These are phyloP conservation scores for Alternaria novae-zelandiae DNA, from an alignment of 2,329 filamentous ascomycete genomes.

Conservation along the genomic window DNA sequence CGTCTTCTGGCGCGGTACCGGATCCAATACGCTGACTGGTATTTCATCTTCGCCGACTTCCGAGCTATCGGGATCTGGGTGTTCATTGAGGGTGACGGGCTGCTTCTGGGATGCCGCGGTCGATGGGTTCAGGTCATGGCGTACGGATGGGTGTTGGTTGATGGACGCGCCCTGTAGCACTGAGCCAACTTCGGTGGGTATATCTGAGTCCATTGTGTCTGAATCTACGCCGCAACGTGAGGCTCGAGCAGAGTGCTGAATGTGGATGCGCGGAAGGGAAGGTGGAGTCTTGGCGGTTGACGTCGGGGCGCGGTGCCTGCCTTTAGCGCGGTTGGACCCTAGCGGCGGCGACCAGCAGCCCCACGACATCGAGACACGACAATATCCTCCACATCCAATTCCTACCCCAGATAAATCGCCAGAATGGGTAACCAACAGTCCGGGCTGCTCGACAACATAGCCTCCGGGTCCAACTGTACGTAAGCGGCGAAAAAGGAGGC, in stretches of 20 bases:
- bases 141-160: constrained; percentile 71
- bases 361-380: constrained; percentile 28
- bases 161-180: constrained; percentile 83
- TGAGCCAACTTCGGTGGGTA: constrained; percentile 73
- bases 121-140: constrained; percentile 80
- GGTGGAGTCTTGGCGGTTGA: constrained; percentile 32
- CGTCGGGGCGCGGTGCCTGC: constrained; percentile 25
- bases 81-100: constrained; percentile 58
- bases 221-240: not conserved
- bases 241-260: not conserved
- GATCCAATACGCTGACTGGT: constrained; percentile 68
- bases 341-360: constrained; percentile 19
- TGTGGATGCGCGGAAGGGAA: constrained; percentile 16
- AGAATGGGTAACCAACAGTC: constrained; percentile 63
- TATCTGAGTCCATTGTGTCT: constrained; percentile 60
- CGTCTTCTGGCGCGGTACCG: constrained; percentile 58
- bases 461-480: constrained; percentile 94
- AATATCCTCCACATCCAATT: constrained; percentile 20
- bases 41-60: constrained; percentile 70
- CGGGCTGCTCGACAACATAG: constrained; percentile 89
- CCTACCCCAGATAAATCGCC: constrained; percentile 27
- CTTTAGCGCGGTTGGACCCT: constrained; percentile 22
- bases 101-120: constrained; percentile 73
- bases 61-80: constrained; percentile 51
- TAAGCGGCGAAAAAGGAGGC: constrained; percentile 20